Evolutionary conservation across 768 basidiomycete genomes (phyloP), one percentile per base, ranked within the genome.

Genomic region (Russula sp.): DNA sequence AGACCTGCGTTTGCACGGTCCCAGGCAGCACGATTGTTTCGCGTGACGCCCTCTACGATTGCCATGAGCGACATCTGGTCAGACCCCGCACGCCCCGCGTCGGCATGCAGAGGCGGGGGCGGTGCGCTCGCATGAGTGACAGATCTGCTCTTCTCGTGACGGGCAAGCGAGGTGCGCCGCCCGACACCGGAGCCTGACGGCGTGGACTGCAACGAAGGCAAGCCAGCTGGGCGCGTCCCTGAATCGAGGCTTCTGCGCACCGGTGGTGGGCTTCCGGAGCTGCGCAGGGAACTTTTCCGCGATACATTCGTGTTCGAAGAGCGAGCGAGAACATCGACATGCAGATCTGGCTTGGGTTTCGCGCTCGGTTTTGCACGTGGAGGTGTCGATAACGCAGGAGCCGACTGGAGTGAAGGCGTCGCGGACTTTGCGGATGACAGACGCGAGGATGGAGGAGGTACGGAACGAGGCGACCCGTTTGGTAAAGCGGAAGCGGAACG

Each of bases 41-140:
- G 73, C 29, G 84, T 71, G 48, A 87, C 82, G 59, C 76, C 80
- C 67, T 87, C 85, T 9, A 89, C 83, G 65, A 89, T 83, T 66
- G 81, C 83, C 85, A 88, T 84, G 69, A 88, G 65, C 13, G 63
- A 65, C 54, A 55, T 13, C 55, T 63, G 71, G 46, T 80, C 85
- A 36, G 65, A 66, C 18, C 51, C 46, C n/a, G 46, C 53, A 5
- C 20, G 47, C 18, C 48, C 51, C 6, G 18, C 60, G n/a, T 50
- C 34, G 34, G 20, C 32, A 42, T 58, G 58, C n/a, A 53, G 34
- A 10, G 59, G 62, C 11, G 61, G 64, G 8, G 61, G 22, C 10
- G 42, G 46, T 2, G 64, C 11, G 36, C 48, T 55, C 7, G 61
- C 16, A 7, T 36, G 6, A 20, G 52, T 25, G 9, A 32, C 18